Conservation (phyloP, 139 green algal genomes). For the Mychonastes homosphaera region DNA sequence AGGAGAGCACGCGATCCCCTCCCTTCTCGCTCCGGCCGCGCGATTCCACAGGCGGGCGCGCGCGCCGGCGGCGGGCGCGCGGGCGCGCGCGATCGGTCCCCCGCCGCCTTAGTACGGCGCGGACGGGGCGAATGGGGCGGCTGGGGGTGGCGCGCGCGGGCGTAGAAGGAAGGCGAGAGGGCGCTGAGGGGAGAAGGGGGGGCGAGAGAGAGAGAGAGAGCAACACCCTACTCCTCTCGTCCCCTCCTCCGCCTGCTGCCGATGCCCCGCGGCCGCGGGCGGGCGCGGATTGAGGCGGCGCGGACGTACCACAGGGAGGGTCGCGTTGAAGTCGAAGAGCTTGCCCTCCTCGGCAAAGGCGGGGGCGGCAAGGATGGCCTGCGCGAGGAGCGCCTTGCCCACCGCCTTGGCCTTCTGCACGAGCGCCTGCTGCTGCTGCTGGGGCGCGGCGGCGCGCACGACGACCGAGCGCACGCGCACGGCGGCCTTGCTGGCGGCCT, state of each 20-base stretch:
- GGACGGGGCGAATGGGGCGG: no score
- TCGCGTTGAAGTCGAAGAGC: conserved; percentile 68
- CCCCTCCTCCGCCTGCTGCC: not conserved
- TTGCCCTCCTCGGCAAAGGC: conserved; percentile 57
- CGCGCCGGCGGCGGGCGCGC: no score
- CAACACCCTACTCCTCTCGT: not conserved
- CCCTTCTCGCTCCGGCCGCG: no score
- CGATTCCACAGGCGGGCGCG: no score
- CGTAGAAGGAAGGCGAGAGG: not conserved
- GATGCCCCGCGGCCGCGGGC: not conserved
- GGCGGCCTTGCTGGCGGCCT: no score
- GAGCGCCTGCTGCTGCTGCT: conserved; percentile 1
- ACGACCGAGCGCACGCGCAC: no score
- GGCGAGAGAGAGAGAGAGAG: no score
- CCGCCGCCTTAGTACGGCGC: no score
- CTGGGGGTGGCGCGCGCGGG: no score
- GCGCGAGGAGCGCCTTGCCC: conserved; percentile 31
- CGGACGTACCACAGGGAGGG: conserved; percentile 32
- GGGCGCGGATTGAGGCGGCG: not conserved
- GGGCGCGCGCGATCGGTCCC: no score
- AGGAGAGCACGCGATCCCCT: no score
- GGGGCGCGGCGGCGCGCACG: not conserved
- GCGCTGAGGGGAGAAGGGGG: not conserved
- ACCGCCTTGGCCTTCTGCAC: not conserved
- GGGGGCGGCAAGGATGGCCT: conserved; percentile 56